Base-by-base conservation (phyloP, 2,329 filamentous ascomycete genomes). In the Apiospora koreana region DNA sequence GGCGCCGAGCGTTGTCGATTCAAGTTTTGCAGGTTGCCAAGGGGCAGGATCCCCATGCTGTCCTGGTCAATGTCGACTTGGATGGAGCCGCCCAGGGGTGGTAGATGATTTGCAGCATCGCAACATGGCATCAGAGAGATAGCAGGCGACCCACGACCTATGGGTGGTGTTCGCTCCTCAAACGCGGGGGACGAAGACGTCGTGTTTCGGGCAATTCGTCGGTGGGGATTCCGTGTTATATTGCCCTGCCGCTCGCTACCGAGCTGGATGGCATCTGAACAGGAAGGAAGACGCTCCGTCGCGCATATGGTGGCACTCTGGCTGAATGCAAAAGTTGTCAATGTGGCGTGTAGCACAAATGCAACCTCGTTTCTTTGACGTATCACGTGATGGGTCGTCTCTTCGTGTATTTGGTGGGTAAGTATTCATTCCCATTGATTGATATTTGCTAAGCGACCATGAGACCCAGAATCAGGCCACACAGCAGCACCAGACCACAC, bases 251-350 rank as follows among this genome's bases (percentile, higher is more conserved):
- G 54, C 54, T 62, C 54, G 54, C 54, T 62, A 62, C 54, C 54
- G 54, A 62, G 54, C 31, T 38, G 18, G 18, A 38, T 18, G 54
- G 54, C 31, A 38, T 38, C 31, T 62, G 54, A n/a, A 8, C 18
- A 35, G 54, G 54, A 62, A 62, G 18, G 54, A n/a, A 62, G 31
- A 38, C 31, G 54, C 54, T 58, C 50, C 50, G 50, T 58, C 31
- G 4, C 18, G 16, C 50, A 58, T 58, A 35, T 21, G 50, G 50
- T 3, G 50, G 16, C 50, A 38, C 31, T 62, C 21, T 62, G 54
- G 54, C 54, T 62, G 54, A 62, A 62, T 62, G 54, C 23, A 62
- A 38, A 62, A 38, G 54, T 62, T 21, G 28, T 62, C 31, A 62
- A 62, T 62, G 31, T 62, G 31, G 54, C 18, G 54, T 12, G 31